Percentiles rank a stretch among this genome's conserved stretches.
Conservation (phyloP, 2,329 filamentous ascomycete species). For the Lecanicillium sp. region DNA sequence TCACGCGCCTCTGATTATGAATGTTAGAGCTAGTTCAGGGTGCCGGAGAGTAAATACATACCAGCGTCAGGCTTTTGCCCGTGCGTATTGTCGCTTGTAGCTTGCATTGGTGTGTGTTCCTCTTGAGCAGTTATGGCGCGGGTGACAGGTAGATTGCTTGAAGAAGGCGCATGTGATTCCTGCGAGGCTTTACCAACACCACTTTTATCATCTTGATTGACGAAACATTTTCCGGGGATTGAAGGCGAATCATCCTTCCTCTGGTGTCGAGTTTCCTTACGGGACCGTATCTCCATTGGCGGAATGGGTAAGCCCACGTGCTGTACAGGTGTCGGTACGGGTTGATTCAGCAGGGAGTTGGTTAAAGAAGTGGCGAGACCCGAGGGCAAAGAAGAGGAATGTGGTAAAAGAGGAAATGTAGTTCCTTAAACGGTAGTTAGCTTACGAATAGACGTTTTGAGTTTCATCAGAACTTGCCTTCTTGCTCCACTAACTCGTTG, state of each 20-base stretch:
- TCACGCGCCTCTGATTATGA: neutral
- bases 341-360: conserved; percentile 40
- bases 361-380: conserved; percentile 36
- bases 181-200: too few species aligned
- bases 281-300: conserved; percentile 30
- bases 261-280: conserved; percentile 29
- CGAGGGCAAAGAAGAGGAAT: conserved; percentile 12
- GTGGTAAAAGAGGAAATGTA: conserved; percentile 2
- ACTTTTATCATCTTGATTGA: conserved; percentile 12
- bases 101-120: too few species aligned
- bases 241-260: conserved; percentile 11
- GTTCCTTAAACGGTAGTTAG: conserved; percentile 9
- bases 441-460: conserved; percentile 13
- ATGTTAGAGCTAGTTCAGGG: too few species aligned
- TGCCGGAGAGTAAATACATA: too few species aligned
- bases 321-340: conserved; percentile 27
- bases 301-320: conserved; percentile 21
- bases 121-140: too few species aligned
- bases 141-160: too few species aligned
- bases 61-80: too few species aligned
- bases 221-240: conserved; percentile 9
- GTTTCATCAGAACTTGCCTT: conserved; percentile 4
- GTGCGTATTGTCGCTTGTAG: too few species aligned
- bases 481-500: too few species aligned
- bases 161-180: too few species aligned